phyloP scores from a whole-genome alignment of 352 stramenopile genomes.

The Phytophthora sansomeana region DNA sequence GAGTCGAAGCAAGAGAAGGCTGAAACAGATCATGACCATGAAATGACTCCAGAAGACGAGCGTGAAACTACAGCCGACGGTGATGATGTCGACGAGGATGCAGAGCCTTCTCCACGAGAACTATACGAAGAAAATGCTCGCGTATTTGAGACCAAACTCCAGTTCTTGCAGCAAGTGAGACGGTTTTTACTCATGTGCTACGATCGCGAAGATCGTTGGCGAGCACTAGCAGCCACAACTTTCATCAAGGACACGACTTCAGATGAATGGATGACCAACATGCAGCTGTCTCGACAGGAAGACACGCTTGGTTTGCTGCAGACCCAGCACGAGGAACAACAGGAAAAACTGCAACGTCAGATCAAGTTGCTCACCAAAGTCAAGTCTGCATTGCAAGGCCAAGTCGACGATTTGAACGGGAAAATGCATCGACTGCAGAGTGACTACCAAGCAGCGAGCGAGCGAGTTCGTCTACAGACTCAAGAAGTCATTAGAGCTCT shows the following conservation, averaged over 20 bases:
- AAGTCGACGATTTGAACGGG: slow-evolving; percentile 42
- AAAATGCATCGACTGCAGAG: slow-evolving; percentile 46
- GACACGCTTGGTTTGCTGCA: slow-evolving; percentile 53
- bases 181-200: slow-evolving; percentile 74
- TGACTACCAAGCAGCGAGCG: slow-evolving; percentile 63
- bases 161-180: slow-evolving; percentile 54
- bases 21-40: neutral
- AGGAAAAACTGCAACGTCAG: slow-evolving; percentile 46
- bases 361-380: slow-evolving; percentile 58
- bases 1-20: neutral
- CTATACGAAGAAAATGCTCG: slow-evolving; percentile 46
- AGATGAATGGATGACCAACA: slow-evolving; percentile 74
- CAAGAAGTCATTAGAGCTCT: slow-evolving; percentile 53
- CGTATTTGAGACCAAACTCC: slow-evolving; percentile 61
- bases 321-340: slow-evolving; percentile 54
- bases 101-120: slow-evolving; percentile 19
- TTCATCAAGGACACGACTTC: slow-evolving; percentile 69
- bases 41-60: neutral
- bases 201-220: slow-evolving; percentile 71
- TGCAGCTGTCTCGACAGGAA: slow-evolving; percentile 66
- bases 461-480: slow-evolving; percentile 56
- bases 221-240: slow-evolving; percentile 47
- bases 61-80: neutral
- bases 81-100: slow-evolving; percentile 3
- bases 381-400: slow-evolving; percentile 43